These are phyloP conservation scores for Xylariaceae sp. DNA, from an alignment of 2,329 filamentous ascomycete genomes.

Conservation along the genomic window DNA sequence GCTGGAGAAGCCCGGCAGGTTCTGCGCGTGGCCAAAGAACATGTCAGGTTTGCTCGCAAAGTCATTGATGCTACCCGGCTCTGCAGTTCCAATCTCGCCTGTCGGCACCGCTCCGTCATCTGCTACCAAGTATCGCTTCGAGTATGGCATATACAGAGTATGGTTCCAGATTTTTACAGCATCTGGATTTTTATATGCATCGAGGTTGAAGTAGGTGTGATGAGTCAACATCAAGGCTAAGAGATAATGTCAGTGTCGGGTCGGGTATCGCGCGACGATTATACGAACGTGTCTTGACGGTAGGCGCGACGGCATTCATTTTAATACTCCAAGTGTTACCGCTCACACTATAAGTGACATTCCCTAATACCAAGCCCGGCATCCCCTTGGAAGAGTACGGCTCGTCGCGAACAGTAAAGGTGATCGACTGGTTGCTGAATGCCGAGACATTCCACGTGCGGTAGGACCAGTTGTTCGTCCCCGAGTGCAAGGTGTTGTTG, in stretches of 20 bases:
- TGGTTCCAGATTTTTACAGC: conserved; percentile 58
- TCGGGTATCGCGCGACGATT: conserved; percentile 23
- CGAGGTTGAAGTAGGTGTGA: conserved; percentile 68
- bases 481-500: conserved; percentile 55
- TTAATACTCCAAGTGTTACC: conserved; percentile 57
- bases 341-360: conserved; percentile 60
- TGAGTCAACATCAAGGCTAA: conserved; percentile 61
- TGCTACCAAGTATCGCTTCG: conserved; percentile 53
- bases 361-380: conserved; percentile 58
- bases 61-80: conserved; percentile 58
- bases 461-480: conserved; percentile 61
- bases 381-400: conserved; percentile 58
- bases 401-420: conserved; percentile 63
- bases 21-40: conserved; percentile 59
- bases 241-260: neutral
- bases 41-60: conserved; percentile 62
- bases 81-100: conserved; percentile 57
- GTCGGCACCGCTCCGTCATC: conserved; percentile 59
- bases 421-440: conserved; percentile 56
- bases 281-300: conserved; percentile 41
- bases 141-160: conserved; percentile 62
- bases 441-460: conserved; percentile 60
- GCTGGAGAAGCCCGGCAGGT: conserved; percentile 53
- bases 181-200: conserved; percentile 59
- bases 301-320: conserved; percentile 56